A percentile compares a stretch with the other conserved stretches of the same genome.
phyloP scores from a whole-genome alignment of 2,329 filamentous ascomycete genomes.

The Fusarium sp. region DNA sequence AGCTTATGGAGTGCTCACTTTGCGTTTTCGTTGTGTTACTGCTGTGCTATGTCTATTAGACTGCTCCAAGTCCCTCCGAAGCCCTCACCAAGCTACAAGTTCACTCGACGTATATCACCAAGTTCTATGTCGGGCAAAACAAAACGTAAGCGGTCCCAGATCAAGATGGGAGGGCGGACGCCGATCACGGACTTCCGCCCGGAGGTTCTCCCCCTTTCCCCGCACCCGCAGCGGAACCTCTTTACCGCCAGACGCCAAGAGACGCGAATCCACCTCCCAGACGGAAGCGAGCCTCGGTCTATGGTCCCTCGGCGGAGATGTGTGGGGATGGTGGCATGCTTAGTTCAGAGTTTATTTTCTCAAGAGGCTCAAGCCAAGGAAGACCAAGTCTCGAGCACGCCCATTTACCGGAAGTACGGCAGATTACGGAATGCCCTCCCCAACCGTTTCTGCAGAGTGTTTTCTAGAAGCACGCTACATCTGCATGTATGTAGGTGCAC shows the following conservation, averaged over 20 bases:
- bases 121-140: not conserved
- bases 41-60: not conserved
- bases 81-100: not conserved
- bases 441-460: not conserved
- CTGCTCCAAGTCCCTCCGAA: not conserved
- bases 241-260: not conserved
- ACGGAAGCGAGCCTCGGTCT: not conserved
- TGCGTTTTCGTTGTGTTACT: too few relatives aligned
- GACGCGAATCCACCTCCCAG: not conserved
- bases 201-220: not conserved
- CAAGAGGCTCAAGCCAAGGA: not conserved
- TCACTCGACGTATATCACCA: not conserved
- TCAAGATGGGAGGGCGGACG: not conserved
- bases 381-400: not conserved
- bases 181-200: not conserved
- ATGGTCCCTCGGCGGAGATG: not conserved
- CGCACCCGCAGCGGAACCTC: not conserved
- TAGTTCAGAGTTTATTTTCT: not conserved
- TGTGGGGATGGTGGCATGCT: not conserved
- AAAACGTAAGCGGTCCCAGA: not conserved
- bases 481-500: not conserved
- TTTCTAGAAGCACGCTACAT: not conserved
- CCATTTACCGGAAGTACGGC: not conserved
- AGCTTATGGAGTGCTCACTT: not conserved
- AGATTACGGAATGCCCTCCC: not conserved